Evolutionary conservation across 75 land plant species (phyloP), one percentile per base, ranked within the genome.

Genomic region (Picea glauca): DNA sequence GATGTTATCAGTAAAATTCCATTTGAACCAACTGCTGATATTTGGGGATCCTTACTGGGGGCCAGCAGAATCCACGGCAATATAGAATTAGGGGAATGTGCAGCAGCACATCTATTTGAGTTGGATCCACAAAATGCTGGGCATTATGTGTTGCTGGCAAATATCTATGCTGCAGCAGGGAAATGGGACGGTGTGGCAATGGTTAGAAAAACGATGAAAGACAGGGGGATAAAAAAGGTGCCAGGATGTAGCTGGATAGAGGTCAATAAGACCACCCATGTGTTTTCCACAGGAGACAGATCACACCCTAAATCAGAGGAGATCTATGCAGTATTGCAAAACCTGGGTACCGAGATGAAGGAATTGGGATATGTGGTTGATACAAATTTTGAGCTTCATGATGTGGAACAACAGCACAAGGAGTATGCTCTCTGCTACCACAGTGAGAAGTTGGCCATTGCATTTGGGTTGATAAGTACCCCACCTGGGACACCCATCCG

Each of bases 401-500:
- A 62, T 62, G 20, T 62, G 4, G 63, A 62, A 62, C 21, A 20
- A 21, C 21, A 62, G 63, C 21, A 5, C 21, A 62, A 62, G 3
- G 21, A 62, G 23, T n/a, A 21, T 62, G 23, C 23, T 18, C 63
- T 62, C 21, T 18, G 63, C 20, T n/a, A 62, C 23, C 63, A 62
- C 21, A 62, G 63, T 62, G 63, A 62, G 23, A 62, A 62, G 63
- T 21, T 62, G 63, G 63, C 63, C 63, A 62, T 62, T 62, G 63
- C 63, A 20, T 62, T 62, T 62, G 63, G 63, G 21, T 20, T 62
- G 20, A 21, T 62, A 18, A 62, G n/a, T 62, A 20, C 23, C 21
- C 63, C 63, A 1, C 63, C 20, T 18, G n/a, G 20, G 20, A 18
- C 23, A 21, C 63, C 63, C 20, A 18, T 62, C 23, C 5, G 63